Conservation (phyloP, 495 filamentous ascomycete species). For the Trichoderma parareesei region DNA sequence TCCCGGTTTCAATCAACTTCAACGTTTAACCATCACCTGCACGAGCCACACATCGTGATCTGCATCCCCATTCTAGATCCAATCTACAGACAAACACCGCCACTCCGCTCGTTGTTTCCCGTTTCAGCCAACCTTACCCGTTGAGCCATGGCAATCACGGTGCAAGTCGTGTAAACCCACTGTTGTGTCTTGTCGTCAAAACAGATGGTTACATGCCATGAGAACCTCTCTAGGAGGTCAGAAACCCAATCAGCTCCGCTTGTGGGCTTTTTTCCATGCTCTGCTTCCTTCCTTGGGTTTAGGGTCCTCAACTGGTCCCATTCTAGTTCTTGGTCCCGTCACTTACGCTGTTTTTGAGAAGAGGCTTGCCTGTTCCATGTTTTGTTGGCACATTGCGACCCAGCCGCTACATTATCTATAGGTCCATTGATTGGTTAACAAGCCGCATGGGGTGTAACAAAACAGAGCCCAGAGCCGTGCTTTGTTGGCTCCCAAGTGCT, state of each 20-base stretch:
- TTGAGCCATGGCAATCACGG: too few relatives aligned
- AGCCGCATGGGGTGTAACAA: neutral
- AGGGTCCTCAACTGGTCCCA: neutral
- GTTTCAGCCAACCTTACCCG: too few relatives aligned
- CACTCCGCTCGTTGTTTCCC: neutral
- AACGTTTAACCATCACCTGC: neutral
- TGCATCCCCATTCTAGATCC: neutral
- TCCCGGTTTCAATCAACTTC: neutral
- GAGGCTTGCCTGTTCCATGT: neutral
- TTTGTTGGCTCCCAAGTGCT: neutral
- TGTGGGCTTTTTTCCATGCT: neutral
- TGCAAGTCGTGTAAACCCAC: too few relatives aligned
- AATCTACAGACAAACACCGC: neutral
- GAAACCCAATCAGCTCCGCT: neutral
- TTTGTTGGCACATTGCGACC: neutral
- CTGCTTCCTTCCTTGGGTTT: neutral
- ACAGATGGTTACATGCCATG: too few relatives aligned
- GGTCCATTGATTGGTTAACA: neutral
- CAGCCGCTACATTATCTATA: neutral
- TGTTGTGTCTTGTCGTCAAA: too few relatives aligned
- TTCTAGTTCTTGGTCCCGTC: neutral
- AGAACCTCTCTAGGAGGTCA: too few relatives aligned
- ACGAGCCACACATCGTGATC: neutral
- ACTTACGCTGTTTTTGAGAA: neutral
- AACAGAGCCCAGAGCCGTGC: neutral